Percentiles rank a stretch among this genome's conserved stretches.
phyloP scores from a whole-genome alignment of 2,329 filamentous ascomycete genomes.

The Trichoderma sp. region DNA sequence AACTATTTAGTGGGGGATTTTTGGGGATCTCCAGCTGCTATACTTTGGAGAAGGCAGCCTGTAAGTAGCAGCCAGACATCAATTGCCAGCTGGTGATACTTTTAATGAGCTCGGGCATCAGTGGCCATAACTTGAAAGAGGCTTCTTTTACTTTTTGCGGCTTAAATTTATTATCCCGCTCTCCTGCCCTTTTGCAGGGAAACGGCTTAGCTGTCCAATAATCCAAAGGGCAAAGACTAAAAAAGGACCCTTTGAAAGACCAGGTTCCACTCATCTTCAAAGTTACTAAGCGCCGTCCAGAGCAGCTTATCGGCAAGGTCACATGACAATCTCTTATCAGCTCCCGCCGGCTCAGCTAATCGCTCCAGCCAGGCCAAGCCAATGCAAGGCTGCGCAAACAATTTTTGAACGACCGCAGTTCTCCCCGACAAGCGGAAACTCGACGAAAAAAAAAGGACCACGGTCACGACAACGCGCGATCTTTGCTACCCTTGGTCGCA shows the following conservation, averaged over 20 bases:
- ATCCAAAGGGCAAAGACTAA: not conserved
- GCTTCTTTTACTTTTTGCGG: not conserved
- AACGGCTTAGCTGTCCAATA: not conserved
- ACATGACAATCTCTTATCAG: slow-evolving; percentile 26
- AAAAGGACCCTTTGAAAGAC: not conserved
- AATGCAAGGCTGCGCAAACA: slow-evolving; percentile 30
- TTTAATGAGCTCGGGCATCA: not conserved
- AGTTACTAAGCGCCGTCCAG: not conserved
- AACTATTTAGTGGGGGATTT: not conserved
- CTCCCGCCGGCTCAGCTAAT: slow-evolving; percentile 1
- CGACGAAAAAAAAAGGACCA: not conserved
- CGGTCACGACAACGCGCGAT: not conserved
- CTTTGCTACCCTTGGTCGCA: not conserved
- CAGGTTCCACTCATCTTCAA: not conserved
- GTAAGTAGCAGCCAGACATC: not conserved
- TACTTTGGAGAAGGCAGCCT: not conserved
- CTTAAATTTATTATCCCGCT: not conserved
- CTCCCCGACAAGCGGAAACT: slow-evolving; percentile 3
- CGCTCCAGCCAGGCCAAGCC: not conserved
- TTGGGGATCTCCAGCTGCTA: not conserved
- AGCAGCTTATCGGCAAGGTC: slow-evolving; percentile 19
- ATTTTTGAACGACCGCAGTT: slow-evolving; percentile 28
- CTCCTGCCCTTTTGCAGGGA: not conserved
- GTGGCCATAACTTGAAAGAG: not conserved
- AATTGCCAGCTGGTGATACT: not conserved